phyloP scores from a whole-genome alignment of 805 yeast species.

The Wickerhamomyces silvicola region DNA sequence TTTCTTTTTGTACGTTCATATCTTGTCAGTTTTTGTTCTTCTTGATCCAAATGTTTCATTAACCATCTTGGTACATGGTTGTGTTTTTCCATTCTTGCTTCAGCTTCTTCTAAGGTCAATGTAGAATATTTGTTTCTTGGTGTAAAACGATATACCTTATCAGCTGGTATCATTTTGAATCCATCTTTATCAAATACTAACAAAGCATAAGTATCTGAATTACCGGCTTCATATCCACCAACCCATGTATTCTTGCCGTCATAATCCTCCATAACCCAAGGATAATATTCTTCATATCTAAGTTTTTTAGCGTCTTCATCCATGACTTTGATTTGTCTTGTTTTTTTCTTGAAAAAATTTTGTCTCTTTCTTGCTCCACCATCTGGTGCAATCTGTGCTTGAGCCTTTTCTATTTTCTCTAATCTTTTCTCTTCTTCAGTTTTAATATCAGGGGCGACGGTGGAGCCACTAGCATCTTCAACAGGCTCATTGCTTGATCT shows the following conservation, averaged over 20 bases:
- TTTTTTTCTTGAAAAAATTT: slow-evolving; percentile 62
- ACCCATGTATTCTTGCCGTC: slow-evolving; percentile 94
- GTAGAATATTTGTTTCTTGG: slow-evolving; percentile 93
- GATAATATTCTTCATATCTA: slow-evolving; percentile 92
- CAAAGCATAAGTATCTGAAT: slow-evolving; percentile 77
- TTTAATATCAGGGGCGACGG: slow-evolving; percentile 27
- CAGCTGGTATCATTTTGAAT: slow-evolving; percentile 91
- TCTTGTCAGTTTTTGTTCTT: slow-evolving; percentile 44
- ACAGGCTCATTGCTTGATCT: slow-evolving; percentile 25
- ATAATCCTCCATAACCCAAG: slow-evolving; percentile 97
- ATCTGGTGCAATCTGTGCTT: slow-evolving; percentile 82
- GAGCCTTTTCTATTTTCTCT: slow-evolving; percentile 27
- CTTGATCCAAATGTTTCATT: slow-evolving; percentile 80
- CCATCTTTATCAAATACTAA: slow-evolving; percentile 66
- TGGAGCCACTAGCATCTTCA: too few relatives aligned
- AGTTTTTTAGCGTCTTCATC: slow-evolving; percentile 79
- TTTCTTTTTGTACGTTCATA: slow-evolving; percentile 41
- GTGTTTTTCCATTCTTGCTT: slow-evolving; percentile 82
- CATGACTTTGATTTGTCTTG: slow-evolving; percentile 74
- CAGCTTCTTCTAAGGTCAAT: slow-evolving; percentile 92
- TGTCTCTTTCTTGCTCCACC: slow-evolving; percentile 76
- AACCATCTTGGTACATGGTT: slow-evolving; percentile 85
- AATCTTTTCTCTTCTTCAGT: slow-evolving; percentile 32
- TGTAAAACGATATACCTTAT: slow-evolving; percentile 88
- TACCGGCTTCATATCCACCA: slow-evolving; percentile 89